These are phyloP conservation scores for Akanthomyces lecanii DNA, from an alignment of 2,329 filamentous ascomycete genomes.

Conservation along the genomic window DNA sequence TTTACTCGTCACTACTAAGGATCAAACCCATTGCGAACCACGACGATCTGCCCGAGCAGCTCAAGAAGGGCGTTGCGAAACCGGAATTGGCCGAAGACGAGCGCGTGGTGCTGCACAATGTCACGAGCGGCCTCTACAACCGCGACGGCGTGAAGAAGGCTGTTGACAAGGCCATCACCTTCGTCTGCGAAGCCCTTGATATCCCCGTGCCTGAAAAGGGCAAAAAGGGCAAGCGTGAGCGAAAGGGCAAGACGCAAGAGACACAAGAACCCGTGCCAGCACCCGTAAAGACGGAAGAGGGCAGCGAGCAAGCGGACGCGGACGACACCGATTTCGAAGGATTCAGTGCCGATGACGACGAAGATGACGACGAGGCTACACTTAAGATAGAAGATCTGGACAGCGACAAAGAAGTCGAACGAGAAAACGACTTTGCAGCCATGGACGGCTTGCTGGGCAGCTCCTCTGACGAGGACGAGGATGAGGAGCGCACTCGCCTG, in stretches of 20 bases:
- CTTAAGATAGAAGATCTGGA: constrained; percentile 20
- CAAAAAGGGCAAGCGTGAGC: constrained; percentile 30
- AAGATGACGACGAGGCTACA: constrained; percentile 19
- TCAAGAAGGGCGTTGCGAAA: constrained; percentile 45
- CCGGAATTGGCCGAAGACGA: constrained; percentile 51
- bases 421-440: constrained; percentile 35
- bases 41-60: constrained; percentile 45
- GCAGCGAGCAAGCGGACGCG: constrained; percentile 23
- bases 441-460: constrained; percentile 44
- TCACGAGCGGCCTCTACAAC: constrained; percentile 55
- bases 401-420: constrained; percentile 26
- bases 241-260: constrained; percentile 29
- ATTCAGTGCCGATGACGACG: constrained; percentile 30
- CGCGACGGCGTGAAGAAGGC: constrained; percentile 46
- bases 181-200: constrained; percentile 45
- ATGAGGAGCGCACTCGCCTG: constrained; percentile 32
- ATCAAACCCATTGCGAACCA: constrained; percentile 50
- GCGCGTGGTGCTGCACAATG: constrained; percentile 50
- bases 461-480: constrained; percentile 39
- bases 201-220: constrained; percentile 45
- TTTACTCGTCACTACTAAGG: constrained; percentile 51
- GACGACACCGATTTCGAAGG: constrained; percentile 36
- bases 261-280: constrained; percentile 18
- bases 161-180: constrained; percentile 45
- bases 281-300: constrained; percentile 8